Base-by-base conservation (phyloP, 2,329 filamentous ascomycete species). In the Stachybotrys chartarum region DNA sequence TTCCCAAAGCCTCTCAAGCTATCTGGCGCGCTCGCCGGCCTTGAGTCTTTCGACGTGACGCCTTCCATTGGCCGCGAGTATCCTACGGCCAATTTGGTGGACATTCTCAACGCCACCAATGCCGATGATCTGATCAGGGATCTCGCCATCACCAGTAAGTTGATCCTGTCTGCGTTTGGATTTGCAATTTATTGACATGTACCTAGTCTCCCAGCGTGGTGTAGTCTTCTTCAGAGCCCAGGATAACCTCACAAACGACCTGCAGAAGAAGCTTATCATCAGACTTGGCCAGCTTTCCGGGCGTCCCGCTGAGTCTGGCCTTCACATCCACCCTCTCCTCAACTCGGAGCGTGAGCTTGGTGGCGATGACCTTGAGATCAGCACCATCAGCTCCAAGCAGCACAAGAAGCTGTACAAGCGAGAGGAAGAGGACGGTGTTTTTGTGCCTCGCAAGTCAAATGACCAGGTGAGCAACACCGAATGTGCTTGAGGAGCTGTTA, bases 221-320 rank as follows among this genome's bases (percentile, higher is more conserved):
- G 86, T 89, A 4, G 84, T 88, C 35, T 87, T 88, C 72, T 87
- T 89, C 71, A 80, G 85, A 18, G 77, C 80, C 32, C 86, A 90
- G 59, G 75, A 86, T 63, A 72, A 75, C 42, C 69, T 88, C 44
- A 78, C 77, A 59, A 79, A 86, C 63, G 81, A 83, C 1, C 75
- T 85, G 2, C 84, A 87, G 63, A 90, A 90, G 70, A 72, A 84
- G 54, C 75, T 90, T 0, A 81, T 84, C 18, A 77, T 85, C 50
- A 75, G 78, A 0, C 76, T 87, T 1, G 84, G 84, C 11, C 70
- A 83, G 64, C 73, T 85, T 0, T 75, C 79, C 0, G 81, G 82
- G 55, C 83, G 83, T 57, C 83, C 83, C 0, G 63, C 68, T 0
- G 78, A 76, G 0, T 84, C 81, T 0, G 74, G 74, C 30, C 70